Conservation (phyloP, 345 rosid species). For the Durio zibethinus region DNA sequence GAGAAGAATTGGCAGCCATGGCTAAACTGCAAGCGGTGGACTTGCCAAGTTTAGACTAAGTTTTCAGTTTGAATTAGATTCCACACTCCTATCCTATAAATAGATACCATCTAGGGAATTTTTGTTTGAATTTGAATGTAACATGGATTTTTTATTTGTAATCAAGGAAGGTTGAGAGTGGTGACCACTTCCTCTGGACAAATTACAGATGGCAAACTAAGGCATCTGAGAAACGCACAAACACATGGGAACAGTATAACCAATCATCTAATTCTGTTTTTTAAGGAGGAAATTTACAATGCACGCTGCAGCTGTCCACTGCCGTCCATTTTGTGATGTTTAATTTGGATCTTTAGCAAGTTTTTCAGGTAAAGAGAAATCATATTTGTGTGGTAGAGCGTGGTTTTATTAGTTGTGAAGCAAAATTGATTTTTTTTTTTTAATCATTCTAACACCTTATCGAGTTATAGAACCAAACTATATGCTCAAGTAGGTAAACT, state of each 20-base stretch:
- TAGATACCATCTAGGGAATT: background rate
- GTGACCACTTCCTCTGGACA: background rate
- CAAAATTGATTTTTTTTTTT: too few species aligned
- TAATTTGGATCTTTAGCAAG: background rate
- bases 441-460: too few species aligned
- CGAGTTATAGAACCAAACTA: too few species aligned
- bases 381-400: background rate
- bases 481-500: too few species aligned
- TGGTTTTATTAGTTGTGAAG: background rate
- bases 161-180: background rate
- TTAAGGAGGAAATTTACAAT: too few species aligned
- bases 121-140: background rate
- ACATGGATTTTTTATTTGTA: background rate
- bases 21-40: background rate
- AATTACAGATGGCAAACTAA: background rate
- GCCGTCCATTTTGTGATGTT: conserved; percentile 8
- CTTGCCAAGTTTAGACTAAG: background rate
- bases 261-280: background rate
- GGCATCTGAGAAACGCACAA: background rate
- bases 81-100: background rate
- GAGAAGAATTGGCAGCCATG: conserved; percentile 19
- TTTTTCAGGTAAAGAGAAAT: background rate
- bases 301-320: too few species aligned
- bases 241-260: background rate
- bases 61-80: background rate